Conservation (phyloP, 129 eudicot species). For the Cynara cardunculus region DNA sequence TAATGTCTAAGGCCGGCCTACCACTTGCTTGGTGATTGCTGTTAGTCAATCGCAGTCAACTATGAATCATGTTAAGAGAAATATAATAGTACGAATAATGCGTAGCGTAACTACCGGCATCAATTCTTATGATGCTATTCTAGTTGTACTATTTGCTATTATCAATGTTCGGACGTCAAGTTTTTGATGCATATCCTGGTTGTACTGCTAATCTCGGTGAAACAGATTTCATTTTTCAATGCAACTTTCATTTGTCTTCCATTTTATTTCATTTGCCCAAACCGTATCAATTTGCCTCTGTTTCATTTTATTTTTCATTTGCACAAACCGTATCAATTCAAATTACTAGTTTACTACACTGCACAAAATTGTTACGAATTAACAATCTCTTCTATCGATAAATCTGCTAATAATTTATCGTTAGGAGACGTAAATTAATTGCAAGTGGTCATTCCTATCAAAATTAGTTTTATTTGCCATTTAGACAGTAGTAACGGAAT, state of each 20-base stretch:
- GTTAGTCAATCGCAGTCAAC: slow-evolving; percentile 24
- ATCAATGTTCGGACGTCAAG: not conserved
- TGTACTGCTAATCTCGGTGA: not conserved
- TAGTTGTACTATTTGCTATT: slow-evolving; percentile 11
- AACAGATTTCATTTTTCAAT: slow-evolving; percentile 10
- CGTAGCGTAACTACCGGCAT: slow-evolving; percentile 10
- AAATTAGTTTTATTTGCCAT: too few species aligned
- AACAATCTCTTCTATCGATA: not conserved
- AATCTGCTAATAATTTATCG: too few species aligned
- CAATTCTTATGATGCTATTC: slow-evolving; percentile 2
- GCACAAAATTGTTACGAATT: not conserved
- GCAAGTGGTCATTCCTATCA: not conserved
- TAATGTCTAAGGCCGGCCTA: not conserved
- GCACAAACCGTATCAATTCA: not conserved
- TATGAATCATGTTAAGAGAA: not conserved
- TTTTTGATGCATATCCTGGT: slow-evolving; percentile 1
- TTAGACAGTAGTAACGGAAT: not conserved
- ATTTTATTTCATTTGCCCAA: not conserved
- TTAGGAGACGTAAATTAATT: not conserved
- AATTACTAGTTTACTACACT: too few species aligned
- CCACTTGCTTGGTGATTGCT: slow-evolving; percentile 5
- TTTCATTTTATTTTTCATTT: not conserved
- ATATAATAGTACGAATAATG: not conserved
- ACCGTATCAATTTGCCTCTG: not conserved
- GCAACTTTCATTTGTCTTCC: not conserved